phyloP scores from a whole-genome alignment of 2,329 filamentous ascomycete species.

The Colletotrichum australisinense region DNA sequence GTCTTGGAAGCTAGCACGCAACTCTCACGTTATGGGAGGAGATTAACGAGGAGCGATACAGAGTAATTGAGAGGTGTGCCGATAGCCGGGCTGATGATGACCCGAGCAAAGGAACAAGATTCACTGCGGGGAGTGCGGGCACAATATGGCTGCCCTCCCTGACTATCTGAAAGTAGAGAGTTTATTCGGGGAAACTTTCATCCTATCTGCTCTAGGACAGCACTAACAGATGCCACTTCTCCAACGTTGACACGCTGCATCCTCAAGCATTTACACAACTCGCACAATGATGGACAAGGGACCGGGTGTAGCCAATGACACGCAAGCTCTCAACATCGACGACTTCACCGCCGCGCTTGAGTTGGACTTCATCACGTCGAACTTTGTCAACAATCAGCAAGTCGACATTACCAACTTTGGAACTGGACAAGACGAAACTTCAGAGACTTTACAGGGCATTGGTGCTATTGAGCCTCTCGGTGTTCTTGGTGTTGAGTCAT shows the following conservation, averaged over 20 bases:
- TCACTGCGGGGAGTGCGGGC: neutral
- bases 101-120: neutral
- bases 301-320: conserved; percentile 3
- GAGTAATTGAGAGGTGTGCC: neutral
- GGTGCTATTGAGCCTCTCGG: neutral
- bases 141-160: neutral
- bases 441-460: neutral
- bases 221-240: neutral
- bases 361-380: conserved; percentile 2
- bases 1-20: no score
- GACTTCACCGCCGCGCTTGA: conserved; percentile 21
- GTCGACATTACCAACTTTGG: neutral
- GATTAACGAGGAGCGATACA: no score
- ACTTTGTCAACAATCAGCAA: neutral
- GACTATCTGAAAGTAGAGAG: neutral
- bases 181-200: conserved; percentile 9
- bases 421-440: neutral
- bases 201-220: neutral
- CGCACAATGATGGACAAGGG: conserved; percentile 19
- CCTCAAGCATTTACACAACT: conserved; percentile 14
- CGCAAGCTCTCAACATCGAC: neutral
- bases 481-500: neutral
- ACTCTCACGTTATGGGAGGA: no score
- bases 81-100: neutral
- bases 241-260: neutral